phyloP scores from a whole-genome alignment of 495 filamentous ascomycete genomes.

The Hyaloscypha bicolor region DNA sequence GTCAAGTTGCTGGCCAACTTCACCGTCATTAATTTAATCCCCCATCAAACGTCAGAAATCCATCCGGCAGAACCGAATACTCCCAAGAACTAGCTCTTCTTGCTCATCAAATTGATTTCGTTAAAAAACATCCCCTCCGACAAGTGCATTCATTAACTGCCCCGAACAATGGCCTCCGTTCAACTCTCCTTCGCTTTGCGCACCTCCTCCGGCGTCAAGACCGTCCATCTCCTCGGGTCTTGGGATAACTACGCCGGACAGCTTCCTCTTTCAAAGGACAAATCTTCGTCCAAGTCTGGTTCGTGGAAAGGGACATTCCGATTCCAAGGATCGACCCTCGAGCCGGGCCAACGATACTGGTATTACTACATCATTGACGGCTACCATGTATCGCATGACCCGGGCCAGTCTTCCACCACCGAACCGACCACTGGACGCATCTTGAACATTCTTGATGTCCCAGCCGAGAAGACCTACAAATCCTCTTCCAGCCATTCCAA shows the following conservation, averaged over 20 bases:
- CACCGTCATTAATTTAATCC: constrained; percentile 31
- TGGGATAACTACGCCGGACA: constrained; percentile 98
- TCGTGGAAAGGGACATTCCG: constrained; percentile 95
- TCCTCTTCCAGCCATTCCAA: constrained; percentile 50
- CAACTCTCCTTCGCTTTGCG: constrained; percentile 89
- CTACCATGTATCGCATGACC: constrained; percentile 98
- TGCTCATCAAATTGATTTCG: constrained; percentile 32
- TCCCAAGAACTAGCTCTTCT: constrained; percentile 34
- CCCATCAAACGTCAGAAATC: neutral
- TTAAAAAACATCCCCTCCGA: constrained; percentile 16
- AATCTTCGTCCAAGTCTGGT: constrained; percentile 73
- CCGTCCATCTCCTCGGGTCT: constrained; percentile 94
- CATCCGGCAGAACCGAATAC: neutral
- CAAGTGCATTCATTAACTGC: constrained; percentile 45
- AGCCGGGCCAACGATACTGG: constrained; percentile 92
- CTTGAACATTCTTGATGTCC: constrained; percentile 73
- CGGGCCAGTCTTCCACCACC: constrained; percentile 82
- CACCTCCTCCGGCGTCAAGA: constrained; percentile 95
- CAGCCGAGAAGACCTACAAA: constrained; percentile 49
- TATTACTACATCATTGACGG: constrained; percentile 99
- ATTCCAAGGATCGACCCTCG: constrained; percentile 82
- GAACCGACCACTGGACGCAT: constrained; percentile 97
- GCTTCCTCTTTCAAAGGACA: constrained; percentile 87
- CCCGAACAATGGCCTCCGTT: constrained; percentile 75
- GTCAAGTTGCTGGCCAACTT: constrained; percentile 54